Evolutionary conservation across 129 eudicot genomes (phyloP), one percentile per base, ranked within the genome.

Genomic region (Artemisia argyi): DNA sequence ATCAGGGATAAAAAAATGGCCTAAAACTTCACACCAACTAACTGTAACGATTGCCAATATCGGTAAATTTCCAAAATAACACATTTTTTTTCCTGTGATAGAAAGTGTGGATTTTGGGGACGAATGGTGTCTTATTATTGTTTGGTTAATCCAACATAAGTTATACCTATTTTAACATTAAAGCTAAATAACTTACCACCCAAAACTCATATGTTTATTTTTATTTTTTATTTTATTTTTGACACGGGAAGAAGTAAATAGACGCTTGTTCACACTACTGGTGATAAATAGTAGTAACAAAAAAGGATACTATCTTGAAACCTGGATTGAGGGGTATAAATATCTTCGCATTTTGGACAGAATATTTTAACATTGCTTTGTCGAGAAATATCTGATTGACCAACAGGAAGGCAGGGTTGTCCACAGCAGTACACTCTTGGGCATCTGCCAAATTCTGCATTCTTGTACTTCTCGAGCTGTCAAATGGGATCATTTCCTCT

Each of bases 301-400:
- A 61, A 73, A 88, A 92, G 98, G 98, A 92, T 92, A 92, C 98
- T 92, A 74, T 86, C 96, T 87, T 92, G 98, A 71, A 85, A 89
- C 78, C 84, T 87, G 77, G 96, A 89, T 71, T 91, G 87, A 59
- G 98, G 98, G 66, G 87, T 83, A 72, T 83, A 89, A 35, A 92
- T 81, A 66, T 92, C 98, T 83, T 92, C 91, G 55, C 97, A 91
- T 74, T 84, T 91, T 17, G 97, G 97, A 63, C 97, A 91, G 83
- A 82, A 91, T 14, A 85, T 89, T 73, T 89, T 92, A 16, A 89
- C 91, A 9, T 87, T 89, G 75, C 88, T 80, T 61, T 86, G 89
- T 16, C 94, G 86, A 51, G 98, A 87, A 73, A 89, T 68, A 32
- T 92, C 98, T 49, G 98, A 89, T 67, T 89, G 98, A 61, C 94